A percentile compares a stretch with the other conserved stretches of the same genome.
Conservation (phyloP, 139 green algal species). For the Edaphochlamys debaryana region DNA sequence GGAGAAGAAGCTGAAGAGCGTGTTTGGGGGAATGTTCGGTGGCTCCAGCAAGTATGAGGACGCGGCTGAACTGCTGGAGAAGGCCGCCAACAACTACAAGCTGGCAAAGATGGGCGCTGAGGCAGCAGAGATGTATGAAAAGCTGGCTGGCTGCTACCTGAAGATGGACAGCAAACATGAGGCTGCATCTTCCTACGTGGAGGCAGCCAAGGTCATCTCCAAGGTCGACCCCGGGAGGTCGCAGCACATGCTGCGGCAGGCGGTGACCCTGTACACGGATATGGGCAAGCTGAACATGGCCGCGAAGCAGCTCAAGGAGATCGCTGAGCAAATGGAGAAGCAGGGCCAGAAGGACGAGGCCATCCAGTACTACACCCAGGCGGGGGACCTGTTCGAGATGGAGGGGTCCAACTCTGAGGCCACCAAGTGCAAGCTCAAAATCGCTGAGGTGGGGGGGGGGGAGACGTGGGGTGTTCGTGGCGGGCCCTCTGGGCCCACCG, state of each 20-base stretch:
- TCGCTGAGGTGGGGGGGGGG: constrained; percentile 60
- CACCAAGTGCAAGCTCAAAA: constrained; percentile 82
- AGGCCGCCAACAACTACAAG: constrained; percentile 96
- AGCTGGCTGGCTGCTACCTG: constrained; percentile 82
- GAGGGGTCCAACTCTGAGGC: constrained; percentile 83
- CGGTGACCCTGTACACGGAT: constrained; percentile 91
- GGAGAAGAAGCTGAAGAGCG: constrained; percentile 91
- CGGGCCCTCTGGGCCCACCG: no score
- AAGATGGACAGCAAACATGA: constrained; percentile 95
- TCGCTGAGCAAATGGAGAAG: constrained; percentile 90
- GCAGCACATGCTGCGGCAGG: constrained; percentile 68
- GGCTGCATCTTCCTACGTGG: constrained; percentile 82
- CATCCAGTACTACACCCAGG: constrained; percentile 85
- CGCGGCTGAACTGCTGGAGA: constrained; percentile 92
- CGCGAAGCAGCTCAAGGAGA: constrained; percentile 86
- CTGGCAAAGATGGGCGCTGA: constrained; percentile 87
- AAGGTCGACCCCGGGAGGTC: constrained; percentile 63
- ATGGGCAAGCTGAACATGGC: constrained; percentile 95
- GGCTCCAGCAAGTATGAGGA: constrained; percentile 92
- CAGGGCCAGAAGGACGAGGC: constrained; percentile 76
- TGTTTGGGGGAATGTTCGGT: constrained; percentile 78
- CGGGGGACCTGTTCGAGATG: constrained; percentile 88
- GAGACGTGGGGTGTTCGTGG: no score
- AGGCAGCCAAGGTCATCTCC: constrained; percentile 86
- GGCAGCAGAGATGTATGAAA: constrained; percentile 79